Conservation (phyloP, 2,329 filamentous ascomycete genomes). For the Phyllosticta capitalensis region DNA sequence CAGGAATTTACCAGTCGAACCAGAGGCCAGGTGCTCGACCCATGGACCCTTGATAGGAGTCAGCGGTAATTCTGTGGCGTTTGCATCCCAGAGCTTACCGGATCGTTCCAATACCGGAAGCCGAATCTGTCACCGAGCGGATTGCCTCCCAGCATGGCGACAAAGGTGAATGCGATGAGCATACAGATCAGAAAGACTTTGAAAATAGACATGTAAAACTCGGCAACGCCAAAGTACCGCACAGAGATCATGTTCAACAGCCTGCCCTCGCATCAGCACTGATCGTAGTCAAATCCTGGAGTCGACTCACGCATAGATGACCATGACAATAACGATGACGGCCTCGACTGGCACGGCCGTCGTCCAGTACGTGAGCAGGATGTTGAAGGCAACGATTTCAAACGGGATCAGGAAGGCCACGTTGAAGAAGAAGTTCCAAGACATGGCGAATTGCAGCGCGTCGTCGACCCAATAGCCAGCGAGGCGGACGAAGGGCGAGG, state of each 20-base stretch:
- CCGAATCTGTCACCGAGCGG: constrained; percentile 33
- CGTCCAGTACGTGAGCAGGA: constrained; percentile 36
- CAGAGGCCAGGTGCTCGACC: constrained; percentile 19
- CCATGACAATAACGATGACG: constrained; percentile 2
- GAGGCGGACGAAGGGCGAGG: constrained; percentile 3
- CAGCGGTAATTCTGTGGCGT: not conserved
- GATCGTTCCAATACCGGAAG: constrained; percentile 36
- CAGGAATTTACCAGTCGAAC: constrained; percentile 23
- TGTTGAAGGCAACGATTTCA: constrained; percentile 30
- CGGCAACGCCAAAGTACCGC: constrained; percentile 41
- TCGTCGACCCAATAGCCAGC: constrained; percentile 11
- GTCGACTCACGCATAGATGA: not conserved
- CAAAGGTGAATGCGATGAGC: constrained; percentile 37
- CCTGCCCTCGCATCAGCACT: constrained; percentile 20
- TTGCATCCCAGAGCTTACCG: constrained; percentile 6
- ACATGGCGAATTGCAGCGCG: constrained; percentile 14
- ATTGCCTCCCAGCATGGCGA: constrained; percentile 38
- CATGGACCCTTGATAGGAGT: constrained; percentile 19
- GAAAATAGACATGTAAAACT: constrained; percentile 37
- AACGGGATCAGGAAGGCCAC: constrained; percentile 31
- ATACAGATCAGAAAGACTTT: constrained; percentile 39
- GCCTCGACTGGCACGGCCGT: constrained; percentile 15
- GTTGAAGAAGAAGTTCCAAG: constrained; percentile 21
- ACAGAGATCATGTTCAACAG: constrained; percentile 40
- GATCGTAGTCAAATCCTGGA: not conserved